A percentile compares a stretch with the other conserved stretches of the same genome.
Evolutionary conservation across 805 yeast genomes (phyloP).

Genomic region (Ogataea minuta): DNA sequence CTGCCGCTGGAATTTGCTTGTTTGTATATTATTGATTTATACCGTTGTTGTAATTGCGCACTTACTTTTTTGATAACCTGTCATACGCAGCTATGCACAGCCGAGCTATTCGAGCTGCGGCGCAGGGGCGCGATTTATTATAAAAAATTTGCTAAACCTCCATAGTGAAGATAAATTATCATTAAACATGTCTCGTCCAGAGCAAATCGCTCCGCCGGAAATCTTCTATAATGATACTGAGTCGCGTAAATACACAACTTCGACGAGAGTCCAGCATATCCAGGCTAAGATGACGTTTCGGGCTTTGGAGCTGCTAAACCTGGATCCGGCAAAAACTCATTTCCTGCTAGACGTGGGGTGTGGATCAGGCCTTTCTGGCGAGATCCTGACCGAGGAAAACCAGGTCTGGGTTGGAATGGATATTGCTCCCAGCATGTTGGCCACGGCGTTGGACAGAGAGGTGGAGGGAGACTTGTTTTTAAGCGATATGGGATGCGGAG

Average conservation of each 20-base stretch:
- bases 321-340: slow-evolving; percentile 61
- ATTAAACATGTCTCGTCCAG: slow-evolving; percentile 84
- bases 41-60: too few species aligned
- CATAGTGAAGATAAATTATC: slow-evolving; percentile 2
- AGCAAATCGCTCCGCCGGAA: slow-evolving; percentile 95
- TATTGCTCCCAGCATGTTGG: slow-evolving; percentile 93
- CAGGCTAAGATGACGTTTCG: slow-evolving; percentile 97
- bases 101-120: too few species aligned
- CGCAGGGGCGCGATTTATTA: slow-evolving; percentile 2
- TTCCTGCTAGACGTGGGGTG: slow-evolving; percentile 90
- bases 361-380: slow-evolving; percentile 96
- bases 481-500: slow-evolving; percentile 90
- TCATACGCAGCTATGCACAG: too few species aligned
- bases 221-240: slow-evolving; percentile 89
- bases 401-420: slow-evolving; percentile 96
- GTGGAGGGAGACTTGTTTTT: slow-evolving; percentile 91
- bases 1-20: too few species aligned
- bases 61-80: not conserved
- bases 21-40: not conserved
- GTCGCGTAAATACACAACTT: slow-evolving; percentile 83
- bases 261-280: slow-evolving; percentile 96
- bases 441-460: slow-evolving; percentile 88
- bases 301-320: slow-evolving; percentile 81
- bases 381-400: slow-evolving; percentile 89
- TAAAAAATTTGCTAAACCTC: not conserved